Evolutionary conservation across 2,329 filamentous ascomycete genomes (phyloP), one percentile per base, ranked within the genome.

Genomic region (Penicillium capsulatum): DNA sequence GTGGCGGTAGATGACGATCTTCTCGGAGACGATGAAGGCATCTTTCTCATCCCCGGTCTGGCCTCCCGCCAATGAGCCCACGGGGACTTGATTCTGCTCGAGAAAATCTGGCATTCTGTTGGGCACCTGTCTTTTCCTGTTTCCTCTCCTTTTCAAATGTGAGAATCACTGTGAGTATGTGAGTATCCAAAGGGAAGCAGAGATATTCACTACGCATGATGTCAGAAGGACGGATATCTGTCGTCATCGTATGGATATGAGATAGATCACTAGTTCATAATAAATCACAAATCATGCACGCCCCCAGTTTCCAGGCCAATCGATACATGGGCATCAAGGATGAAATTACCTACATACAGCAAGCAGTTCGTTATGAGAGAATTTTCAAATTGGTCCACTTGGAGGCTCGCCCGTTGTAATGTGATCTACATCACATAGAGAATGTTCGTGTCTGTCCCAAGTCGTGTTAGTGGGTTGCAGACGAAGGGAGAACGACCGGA

Each of bases 341-440:
- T 39, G 44, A 38, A 40, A 47, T 45, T 51, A 52, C 19, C 19
- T 22, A 22, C 36, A 43, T 53, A 50, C 48, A 52, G 13, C 34
- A 19, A 37, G 42, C 38, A 34, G 48, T 40, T 47, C 55, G 46
- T 48, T 35, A 44, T 28, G 50, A 53, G 22, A 48, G 47, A 39
- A 49, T 44, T 35, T n/a, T n/a, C n/a, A n/a, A n/a, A n/a, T n/a
- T n/a, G n/a, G n/a, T n/a, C n/a, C n/a, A n/a, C 22, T 11, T 39
- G 16, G 22, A 33, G 13, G 30, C 31, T 16, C 11, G 45, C 36
- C 17, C 20, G n/a, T 14, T 27, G 16, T 9, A 19, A 26, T 19
- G 14, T 15, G 17, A 31, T 32, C 20, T 70, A 83, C 80, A 84
- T 84, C 45, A 84, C 78, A 60, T 83, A 84, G 38, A 81, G 68